These are phyloP conservation scores for Amniculicola lignicola DNA, from an alignment of 495 filamentous ascomycete species.

Conservation along the genomic window DNA sequence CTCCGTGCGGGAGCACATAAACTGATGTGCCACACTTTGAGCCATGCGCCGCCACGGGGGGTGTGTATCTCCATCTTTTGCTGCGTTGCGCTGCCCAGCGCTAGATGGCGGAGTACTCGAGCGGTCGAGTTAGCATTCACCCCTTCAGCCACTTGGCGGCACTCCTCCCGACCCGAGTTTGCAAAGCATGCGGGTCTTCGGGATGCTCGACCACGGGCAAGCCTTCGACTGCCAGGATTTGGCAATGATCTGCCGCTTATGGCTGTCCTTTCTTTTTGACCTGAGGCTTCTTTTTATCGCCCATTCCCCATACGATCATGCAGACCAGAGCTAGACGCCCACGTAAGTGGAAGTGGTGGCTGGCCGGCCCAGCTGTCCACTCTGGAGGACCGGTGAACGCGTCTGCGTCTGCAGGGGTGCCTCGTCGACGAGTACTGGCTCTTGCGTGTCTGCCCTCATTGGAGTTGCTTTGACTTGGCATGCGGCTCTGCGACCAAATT, in stretches of 20 bases:
- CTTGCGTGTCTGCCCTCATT: background rate
- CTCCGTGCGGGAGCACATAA: conserved; percentile 21
- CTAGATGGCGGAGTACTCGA: background rate
- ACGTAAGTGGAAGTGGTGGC: conserved; percentile 22
- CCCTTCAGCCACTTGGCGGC: background rate
- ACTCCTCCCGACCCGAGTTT: background rate
- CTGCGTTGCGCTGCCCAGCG: background rate
- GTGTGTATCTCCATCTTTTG: background rate
- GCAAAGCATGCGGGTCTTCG: background rate
- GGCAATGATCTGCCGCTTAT: conserved; percentile 25
- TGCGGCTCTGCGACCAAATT: conserved; percentile 30
- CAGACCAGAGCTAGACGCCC: conserved; percentile 18
- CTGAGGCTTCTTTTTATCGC: conserved; percentile 13
- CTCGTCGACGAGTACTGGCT: background rate
- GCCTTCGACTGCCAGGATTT: background rate
- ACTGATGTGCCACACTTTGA: background rate
- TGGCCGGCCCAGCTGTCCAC: conserved; percentile 20
- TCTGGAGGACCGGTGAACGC: conserved; percentile 24
- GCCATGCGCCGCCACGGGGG: background rate
- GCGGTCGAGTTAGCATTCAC: conserved; percentile 2
- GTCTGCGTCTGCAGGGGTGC: conserved; percentile 2
- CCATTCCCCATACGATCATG: conserved; percentile 27
- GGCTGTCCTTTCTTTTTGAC: conserved; percentile 22
- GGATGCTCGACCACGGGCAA: conserved; percentile 4
- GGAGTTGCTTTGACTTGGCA: background rate